phyloP scores from a whole-genome alignment of 169 alveolate species.

The Cryptosporidium felis region DNA sequence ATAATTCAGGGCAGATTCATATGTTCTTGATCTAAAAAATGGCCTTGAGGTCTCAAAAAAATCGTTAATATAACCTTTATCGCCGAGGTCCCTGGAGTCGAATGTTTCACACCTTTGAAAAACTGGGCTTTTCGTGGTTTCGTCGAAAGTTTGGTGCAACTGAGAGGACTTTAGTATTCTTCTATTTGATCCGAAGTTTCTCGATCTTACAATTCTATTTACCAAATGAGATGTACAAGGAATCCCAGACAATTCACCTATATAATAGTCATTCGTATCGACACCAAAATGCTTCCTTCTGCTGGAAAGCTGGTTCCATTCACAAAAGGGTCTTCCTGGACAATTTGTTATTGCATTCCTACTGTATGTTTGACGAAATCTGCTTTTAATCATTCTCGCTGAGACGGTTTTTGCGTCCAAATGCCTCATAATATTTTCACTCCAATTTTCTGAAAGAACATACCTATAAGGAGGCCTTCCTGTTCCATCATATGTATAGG shows the following conservation, averaged over 20 bases:
- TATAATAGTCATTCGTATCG: constrained; percentile 63
- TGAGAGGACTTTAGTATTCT: background rate
- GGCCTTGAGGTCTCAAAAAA: background rate
- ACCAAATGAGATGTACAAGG: constrained; percentile 68
- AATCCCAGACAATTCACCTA: constrained; percentile 62
- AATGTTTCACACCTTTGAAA: constrained; percentile 53
- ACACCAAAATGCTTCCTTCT: constrained; percentile 14
- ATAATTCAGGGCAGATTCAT: constrained; percentile 24
- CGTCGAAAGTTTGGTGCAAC: background rate
- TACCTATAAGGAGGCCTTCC: constrained; percentile 67
- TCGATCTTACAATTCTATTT: constrained; percentile 39
- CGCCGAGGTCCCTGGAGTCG: background rate
- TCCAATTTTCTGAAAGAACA: constrained; percentile 63
- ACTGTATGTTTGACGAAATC: background rate
- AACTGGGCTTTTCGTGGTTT: background rate
- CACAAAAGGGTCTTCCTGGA: constrained; percentile 49
- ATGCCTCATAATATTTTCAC: constrained; percentile 35
- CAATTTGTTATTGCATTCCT: background rate
- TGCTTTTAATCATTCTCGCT: constrained; percentile 4
- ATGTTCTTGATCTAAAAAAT: constrained; percentile 62
- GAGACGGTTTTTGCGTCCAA: constrained; percentile 27
- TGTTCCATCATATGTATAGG: constrained; percentile 55
- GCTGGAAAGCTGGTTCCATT: constrained; percentile 6
- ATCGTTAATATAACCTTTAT: background rate
- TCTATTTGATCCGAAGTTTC: constrained; percentile 9